A percentile compares a stretch with the other conserved stretches of the same genome.
These are phyloP conservation scores for Melastoma candidum DNA, from an alignment of 441 rosid genomes.

Conservation along the genomic window DNA sequence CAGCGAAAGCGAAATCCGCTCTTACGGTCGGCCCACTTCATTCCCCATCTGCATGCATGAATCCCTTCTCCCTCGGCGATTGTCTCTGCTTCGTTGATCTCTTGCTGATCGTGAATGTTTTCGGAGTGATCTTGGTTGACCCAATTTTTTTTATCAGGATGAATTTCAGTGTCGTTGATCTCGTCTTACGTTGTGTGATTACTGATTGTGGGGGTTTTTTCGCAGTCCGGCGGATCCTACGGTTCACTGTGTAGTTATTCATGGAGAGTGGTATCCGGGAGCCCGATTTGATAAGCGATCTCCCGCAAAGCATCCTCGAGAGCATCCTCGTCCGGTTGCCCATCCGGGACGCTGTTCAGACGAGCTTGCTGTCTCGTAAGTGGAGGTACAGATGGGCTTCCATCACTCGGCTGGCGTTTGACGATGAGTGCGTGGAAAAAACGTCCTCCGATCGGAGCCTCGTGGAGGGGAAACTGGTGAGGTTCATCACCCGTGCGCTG, in stretches of 20 bases:
- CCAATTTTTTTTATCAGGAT: no score
- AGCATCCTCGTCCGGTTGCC: constrained; percentile 58
- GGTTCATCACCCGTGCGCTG: constrained; percentile 54
- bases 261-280: constrained; percentile 34
- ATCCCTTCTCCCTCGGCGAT: no score
- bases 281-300: constrained; percentile 46
- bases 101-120: no score
- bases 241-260: constrained; percentile 9
- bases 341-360: constrained; percentile 60
- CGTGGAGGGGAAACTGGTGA: constrained; percentile 41
- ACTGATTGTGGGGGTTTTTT: no score
- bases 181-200: no score
- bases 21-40: no score
- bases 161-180: no score
- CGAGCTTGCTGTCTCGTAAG: constrained; percentile 60
- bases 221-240: background rate
- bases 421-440: constrained; percentile 41
- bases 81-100: no score
- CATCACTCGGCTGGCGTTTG: constrained; percentile 53
- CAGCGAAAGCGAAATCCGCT: no score
- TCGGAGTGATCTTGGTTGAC: no score
- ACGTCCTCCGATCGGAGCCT: constrained; percentile 22
- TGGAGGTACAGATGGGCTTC: constrained; percentile 84
- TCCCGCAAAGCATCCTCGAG: constrained; percentile 64
- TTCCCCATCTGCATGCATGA: no score